Evolutionary conservation across 371 early-diverging fungal species (phyloP).

Genomic region (Syncephalastrum racemosum): DNA sequence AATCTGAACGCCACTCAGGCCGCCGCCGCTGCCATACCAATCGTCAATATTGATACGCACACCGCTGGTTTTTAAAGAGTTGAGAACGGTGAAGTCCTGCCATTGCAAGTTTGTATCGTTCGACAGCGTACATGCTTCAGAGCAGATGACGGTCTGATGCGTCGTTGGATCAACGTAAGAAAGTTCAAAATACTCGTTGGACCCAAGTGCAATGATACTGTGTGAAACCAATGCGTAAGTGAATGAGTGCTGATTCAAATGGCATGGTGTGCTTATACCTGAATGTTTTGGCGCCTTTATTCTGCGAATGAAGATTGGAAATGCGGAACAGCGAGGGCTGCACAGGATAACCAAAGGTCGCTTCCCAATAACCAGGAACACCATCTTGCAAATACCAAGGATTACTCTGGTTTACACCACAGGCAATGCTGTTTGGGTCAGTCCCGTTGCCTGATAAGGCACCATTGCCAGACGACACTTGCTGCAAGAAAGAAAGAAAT

Average conservation of each 20-base stretch:
- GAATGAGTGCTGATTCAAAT: not conserved
- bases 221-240: not conserved
- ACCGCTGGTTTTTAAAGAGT: conserved; percentile 37
- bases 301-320: conserved; percentile 54
- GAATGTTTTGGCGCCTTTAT: conserved; percentile 65
- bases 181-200: conserved; percentile 52
- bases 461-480: conserved; percentile 49
- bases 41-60: conserved; percentile 64
- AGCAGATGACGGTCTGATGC: conserved; percentile 48
- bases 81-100: conserved; percentile 65
- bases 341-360: conserved; percentile 53
- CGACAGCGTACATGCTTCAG: conserved; percentile 57
- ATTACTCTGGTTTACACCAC: conserved; percentile 18
- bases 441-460: conserved; percentile 21
- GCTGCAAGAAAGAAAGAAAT: conserved; percentile 16
- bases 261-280: conserved; percentile 19
- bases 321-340: conserved; percentile 69
- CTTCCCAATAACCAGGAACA: conserved; percentile 74
- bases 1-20: conserved; percentile 65
- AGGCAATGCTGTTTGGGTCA: conserved; percentile 36
- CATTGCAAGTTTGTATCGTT: conserved; percentile 42
- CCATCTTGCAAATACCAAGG: conserved; percentile 69
- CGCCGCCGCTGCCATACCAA: conserved; percentile 78
- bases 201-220: conserved; percentile 44
- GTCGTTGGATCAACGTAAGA: conserved; percentile 64